These are phyloP conservation scores for Datisca glomerata DNA, from an alignment of 306 rosid species.

Conservation along the genomic window DNA sequence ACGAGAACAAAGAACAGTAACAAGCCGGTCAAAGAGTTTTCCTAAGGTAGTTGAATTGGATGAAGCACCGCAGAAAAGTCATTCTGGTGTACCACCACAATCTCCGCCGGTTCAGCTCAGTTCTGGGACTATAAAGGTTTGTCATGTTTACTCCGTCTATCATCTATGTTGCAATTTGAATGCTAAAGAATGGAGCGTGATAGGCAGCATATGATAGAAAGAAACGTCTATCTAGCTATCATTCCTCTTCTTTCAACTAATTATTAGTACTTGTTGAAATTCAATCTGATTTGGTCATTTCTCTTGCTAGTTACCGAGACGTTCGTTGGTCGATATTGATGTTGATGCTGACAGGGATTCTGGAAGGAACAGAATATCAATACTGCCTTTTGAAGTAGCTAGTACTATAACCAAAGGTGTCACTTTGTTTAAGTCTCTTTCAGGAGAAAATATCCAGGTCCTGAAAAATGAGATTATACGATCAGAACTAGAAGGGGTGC, in stretches of 20 bases:
- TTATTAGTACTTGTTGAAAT: constrained; percentile 69
- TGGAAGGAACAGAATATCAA: constrained; percentile 49
- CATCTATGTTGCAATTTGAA: no score
- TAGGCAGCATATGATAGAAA: no score
- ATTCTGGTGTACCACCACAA: background rate
- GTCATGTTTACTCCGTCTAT: constrained; percentile 24
- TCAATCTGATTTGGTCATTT: constrained; percentile 15
- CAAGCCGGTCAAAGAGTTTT: constrained; percentile 11
- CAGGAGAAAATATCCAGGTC: constrained; percentile 56
- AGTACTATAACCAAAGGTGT: constrained; percentile 71
- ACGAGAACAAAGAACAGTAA: background rate
- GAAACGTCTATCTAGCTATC: no score
- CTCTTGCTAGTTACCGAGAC: constrained; percentile 34
- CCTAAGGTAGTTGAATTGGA: constrained; percentile 17
- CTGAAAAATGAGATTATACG: constrained; percentile 51
- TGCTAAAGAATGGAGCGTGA: no score
- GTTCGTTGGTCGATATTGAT: constrained; percentile 10
- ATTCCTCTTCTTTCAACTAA: no score
- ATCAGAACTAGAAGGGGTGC: constrained; percentile 65
- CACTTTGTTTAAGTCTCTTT: constrained; percentile 56
- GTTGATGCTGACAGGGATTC: constrained; percentile 34
- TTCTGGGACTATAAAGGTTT: constrained; percentile 20
- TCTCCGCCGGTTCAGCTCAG: no score
- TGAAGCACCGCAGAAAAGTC: background rate
- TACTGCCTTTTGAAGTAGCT: constrained; percentile 94